phyloP scores from a whole-genome alignment of 176 grass and related monocot genomes.

The Cocos nucifera region DNA sequence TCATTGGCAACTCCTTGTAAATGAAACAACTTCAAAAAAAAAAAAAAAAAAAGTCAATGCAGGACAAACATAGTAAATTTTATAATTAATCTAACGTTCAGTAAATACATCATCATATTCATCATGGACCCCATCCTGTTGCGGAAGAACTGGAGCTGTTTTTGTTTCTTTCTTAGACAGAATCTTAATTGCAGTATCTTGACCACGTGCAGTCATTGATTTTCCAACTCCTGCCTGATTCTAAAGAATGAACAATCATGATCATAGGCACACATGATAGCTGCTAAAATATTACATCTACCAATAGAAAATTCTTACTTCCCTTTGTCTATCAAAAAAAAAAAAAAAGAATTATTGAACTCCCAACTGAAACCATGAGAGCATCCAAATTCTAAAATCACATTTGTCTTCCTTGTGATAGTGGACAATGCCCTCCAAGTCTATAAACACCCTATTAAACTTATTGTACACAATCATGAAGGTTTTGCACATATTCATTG shows the following conservation, averaged over 20 bases:
- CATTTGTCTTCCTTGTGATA: too few species aligned
- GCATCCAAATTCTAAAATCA: too few species aligned
- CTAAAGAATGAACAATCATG: neutral
- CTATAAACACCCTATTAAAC: too few species aligned
- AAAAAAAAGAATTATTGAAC: too few species aligned
- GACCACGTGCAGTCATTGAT: slow-evolving; percentile 5
- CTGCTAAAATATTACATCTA: neutral
- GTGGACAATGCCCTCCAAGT: too few species aligned
- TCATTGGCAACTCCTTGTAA: slow-evolving; percentile 22
- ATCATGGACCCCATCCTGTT: slow-evolving; percentile 39
- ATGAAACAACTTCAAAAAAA: slow-evolving; percentile 23
- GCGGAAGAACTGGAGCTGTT: slow-evolving; percentile 24
- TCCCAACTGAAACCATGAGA: too few species aligned
- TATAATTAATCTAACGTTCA: neutral
- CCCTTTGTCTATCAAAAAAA: too few species aligned
- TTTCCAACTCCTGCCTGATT: slow-evolving; percentile 11
- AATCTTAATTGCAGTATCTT: slow-evolving; percentile 4
- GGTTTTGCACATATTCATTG: too few species aligned
- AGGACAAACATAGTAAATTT: slow-evolving; percentile 13
- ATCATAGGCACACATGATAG: neutral
- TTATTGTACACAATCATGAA: too few species aligned
- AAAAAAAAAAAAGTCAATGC: neutral
- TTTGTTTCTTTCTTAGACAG: slow-evolving; percentile 13
- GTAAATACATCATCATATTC: slow-evolving; percentile 36
- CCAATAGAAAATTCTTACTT: too few species aligned